Conservation (phyloP, 2,329 filamentous ascomycete genomes). For the Myriosclerotinia scirpicola region DNA sequence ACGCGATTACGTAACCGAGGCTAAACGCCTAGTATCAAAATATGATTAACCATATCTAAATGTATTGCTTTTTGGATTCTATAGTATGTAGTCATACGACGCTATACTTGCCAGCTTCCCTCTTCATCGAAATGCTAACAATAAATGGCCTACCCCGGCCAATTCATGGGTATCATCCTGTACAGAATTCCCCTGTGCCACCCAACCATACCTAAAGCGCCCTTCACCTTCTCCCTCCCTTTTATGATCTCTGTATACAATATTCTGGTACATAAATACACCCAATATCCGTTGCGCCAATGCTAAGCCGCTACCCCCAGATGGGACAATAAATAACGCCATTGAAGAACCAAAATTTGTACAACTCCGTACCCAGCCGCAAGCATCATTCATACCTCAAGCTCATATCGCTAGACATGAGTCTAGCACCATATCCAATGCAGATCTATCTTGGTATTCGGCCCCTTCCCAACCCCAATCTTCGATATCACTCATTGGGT, state of each 20-base stretch:
- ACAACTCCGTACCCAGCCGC: constrained; percentile 30
- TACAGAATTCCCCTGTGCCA: constrained; percentile 26
- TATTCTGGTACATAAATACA: constrained; percentile 27
- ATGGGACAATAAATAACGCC: constrained; percentile 10
- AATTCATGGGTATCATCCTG: constrained; percentile 36
- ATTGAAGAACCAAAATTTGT: constrained; percentile 27
- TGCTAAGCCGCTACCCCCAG: constrained; percentile 24
- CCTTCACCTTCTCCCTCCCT: constrained; percentile 24
- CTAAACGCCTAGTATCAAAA: background rate
- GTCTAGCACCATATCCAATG: constrained; percentile 55
- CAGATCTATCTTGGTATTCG: constrained; percentile 50
- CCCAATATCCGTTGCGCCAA: constrained; percentile 28
- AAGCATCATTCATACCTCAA: constrained; percentile 24
- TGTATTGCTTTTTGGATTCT: background rate
- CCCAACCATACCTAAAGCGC: constrained; percentile 28
- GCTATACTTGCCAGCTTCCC: background rate
- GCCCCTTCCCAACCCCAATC: constrained; percentile 64
- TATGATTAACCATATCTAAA: too few species aligned
- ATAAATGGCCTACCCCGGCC: constrained; percentile 10
- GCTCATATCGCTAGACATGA: constrained; percentile 40
- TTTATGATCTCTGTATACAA: constrained; percentile 31
- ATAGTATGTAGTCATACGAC: background rate
- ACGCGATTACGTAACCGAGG: background rate
- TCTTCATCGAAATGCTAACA: constrained; percentile 3
- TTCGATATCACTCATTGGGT: constrained; percentile 56